Evolutionary conservation across 768 basidiomycete species (phyloP), one percentile per base, ranked within the genome.

Genomic region (Gymnopilus dilepis): DNA sequence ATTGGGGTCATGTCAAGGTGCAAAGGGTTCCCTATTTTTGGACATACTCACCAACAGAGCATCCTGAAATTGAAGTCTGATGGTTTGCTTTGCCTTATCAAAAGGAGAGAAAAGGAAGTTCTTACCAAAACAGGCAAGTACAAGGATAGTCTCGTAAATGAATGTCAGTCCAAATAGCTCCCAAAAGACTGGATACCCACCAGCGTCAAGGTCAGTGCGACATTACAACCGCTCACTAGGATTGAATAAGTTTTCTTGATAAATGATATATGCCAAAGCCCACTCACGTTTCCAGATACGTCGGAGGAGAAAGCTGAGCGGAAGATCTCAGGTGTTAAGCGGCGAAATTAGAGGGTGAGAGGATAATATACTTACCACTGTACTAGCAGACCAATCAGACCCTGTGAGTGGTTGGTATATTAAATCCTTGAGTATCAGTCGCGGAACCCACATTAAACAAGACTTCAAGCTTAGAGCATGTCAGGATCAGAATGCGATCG

Each of bases 341-440:
- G 19, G 56, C 24, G 55, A 60, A 30, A n/a, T 4, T 40, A 9
- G 22, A 50, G 41, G 21, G 2, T 48, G 57, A 28, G 13, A 17
- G 26, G 41, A 12, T 45, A 21, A 45, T 12, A 34, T 6, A 54
- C 72, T n/a, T 61, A 84, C 83, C 78, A 74, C 78, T 86, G 84
- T 3, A 85, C 85, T 15, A 86, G 70, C n/a, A 86, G 67, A 3
- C 83, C 83, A 45, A 84, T 82, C 50, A 85, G 76, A 4, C 81
- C 83, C 84, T 85, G 12, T 30, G 19, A 12, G 8, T 42, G n/a
- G 40, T 42, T 34, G 58, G 56, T 34, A 55, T 34, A 42, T 37
- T 47, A 22, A 47, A 40, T 15, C 40, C 7, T 6, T 8, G 55
- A 11, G 37, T 50, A 41, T 47, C 8, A 24, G 37, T n/a, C 33